Evolutionary conservation across 2,329 filamentous ascomycete genomes (phyloP).

Genomic region (Botrytis sinoallii): DNA sequence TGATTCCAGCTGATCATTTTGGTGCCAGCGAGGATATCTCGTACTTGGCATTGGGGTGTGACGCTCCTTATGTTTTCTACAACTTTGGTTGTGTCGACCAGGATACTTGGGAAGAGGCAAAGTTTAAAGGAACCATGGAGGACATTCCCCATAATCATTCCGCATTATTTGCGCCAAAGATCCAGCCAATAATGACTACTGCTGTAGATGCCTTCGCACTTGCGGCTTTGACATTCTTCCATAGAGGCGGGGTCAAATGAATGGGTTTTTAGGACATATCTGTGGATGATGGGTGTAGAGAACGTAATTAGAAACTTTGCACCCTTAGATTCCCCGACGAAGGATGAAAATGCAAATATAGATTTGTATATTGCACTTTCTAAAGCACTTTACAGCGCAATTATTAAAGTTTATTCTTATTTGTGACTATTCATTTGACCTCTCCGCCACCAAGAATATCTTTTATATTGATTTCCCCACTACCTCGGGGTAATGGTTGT

Average conservation of each 20-base stretch:
- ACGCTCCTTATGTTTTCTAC: not conserved
- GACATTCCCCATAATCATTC: constrained; percentile 53
- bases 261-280: not conserved
- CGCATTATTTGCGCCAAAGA: constrained; percentile 54
- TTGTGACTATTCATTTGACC: constrained; percentile 25
- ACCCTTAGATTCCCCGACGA: not conserved
- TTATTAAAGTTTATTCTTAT: not conserved
- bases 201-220: constrained; percentile 51
- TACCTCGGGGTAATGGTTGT: constrained; percentile 77
- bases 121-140: no score
- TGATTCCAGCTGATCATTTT: constrained; percentile 13
- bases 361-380: not conserved
- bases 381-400: not conserved
- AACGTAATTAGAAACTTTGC: not conserved
- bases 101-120: not conserved
- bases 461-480: constrained; percentile 82
- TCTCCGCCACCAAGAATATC: constrained; percentile 59
- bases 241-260: not conserved
- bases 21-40: constrained; percentile 37
- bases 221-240: constrained; percentile 48
- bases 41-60: constrained; percentile 43
- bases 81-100: not conserved
- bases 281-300: not conserved
- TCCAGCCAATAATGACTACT: constrained; percentile 54
- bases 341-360: not conserved